Percentiles rank a stretch among this genome's conserved stretches.
phyloP scores from a whole-genome alignment of 495 filamentous ascomycete species.

The Amniculicola lignicola region DNA sequence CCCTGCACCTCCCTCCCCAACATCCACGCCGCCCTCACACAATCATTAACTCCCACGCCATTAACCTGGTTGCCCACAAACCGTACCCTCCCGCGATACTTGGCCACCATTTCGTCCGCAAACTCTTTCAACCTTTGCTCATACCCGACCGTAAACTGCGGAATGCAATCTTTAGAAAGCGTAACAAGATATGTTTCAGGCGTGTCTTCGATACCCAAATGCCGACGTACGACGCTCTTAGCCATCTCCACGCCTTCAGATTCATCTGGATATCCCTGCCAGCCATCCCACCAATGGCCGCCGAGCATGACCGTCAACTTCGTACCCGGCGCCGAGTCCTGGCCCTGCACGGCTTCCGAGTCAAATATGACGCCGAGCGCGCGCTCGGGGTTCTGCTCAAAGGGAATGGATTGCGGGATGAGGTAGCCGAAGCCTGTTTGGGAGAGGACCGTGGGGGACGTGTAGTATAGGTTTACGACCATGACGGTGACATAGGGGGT shows the following conservation, averaged over 20 bases:
- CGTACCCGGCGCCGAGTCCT: slow-evolving; percentile 59
- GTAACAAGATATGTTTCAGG: slow-evolving; percentile 56
- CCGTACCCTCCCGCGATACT: slow-evolving; percentile 62
- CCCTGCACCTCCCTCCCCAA: no score
- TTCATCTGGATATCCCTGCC: slow-evolving; percentile 56
- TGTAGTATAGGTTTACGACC: slow-evolving; percentile 87
- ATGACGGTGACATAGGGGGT: slow-evolving; percentile 75
- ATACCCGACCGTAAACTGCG: slow-evolving; percentile 84
- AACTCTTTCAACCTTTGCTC: slow-evolving; percentile 53
- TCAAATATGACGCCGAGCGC: slow-evolving; percentile 92
- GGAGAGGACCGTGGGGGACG: slow-evolving; percentile 58
- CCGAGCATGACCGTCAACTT: slow-evolving; percentile 95
- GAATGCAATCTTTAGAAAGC: slow-evolving; percentile 76
- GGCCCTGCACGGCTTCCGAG: slow-evolving; percentile 55
- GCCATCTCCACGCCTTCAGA: slow-evolving; percentile 67
- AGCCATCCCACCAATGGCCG: slow-evolving; percentile 84
- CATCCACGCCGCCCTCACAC: slow-evolving; percentile 55
- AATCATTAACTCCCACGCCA: slow-evolving; percentile 63
- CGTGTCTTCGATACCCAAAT: slow-evolving; percentile 64
- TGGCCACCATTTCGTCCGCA: slow-evolving; percentile 52
- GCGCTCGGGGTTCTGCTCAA: slow-evolving; percentile 72
- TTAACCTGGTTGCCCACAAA: slow-evolving; percentile 79
- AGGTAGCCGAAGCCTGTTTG: slow-evolving; percentile 85
- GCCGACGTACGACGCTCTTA: slow-evolving; percentile 61
- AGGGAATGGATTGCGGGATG: slow-evolving; percentile 67